Percentiles rank a stretch among this genome's conserved stretches.
phyloP scores from a whole-genome alignment of 2,329 filamentous ascomycete genomes.

The Amauroascus niger region DNA sequence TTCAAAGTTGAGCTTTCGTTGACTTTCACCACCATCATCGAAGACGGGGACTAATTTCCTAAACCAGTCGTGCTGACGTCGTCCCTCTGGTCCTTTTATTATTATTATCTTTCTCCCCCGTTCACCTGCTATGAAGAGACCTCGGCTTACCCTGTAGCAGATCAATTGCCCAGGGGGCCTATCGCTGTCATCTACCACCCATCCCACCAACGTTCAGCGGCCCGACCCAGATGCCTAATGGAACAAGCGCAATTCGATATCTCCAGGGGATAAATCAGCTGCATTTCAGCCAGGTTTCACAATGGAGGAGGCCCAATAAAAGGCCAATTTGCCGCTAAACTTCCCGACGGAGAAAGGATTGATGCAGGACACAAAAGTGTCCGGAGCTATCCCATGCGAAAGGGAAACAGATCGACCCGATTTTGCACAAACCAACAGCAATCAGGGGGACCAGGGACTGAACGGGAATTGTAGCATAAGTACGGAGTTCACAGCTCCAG shows the following conservation, averaged over 20 bases:
- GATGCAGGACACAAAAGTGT: background rate
- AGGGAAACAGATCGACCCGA: slow-evolving; percentile 1
- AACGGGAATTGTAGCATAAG: slow-evolving; percentile 5
- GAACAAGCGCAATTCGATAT: background rate
- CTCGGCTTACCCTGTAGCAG: background rate
- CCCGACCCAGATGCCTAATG: background rate
- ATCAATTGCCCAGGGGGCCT: background rate
- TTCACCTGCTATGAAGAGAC: background rate
- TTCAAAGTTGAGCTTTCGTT: background rate
- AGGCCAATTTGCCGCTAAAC: background rate
- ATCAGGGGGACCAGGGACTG: background rate
- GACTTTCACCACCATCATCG: background rate
- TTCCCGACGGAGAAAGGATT: slow-evolving; percentile 1
- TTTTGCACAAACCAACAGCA: background rate
- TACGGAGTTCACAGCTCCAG: background rate
- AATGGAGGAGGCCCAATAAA: background rate
- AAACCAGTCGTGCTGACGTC: background rate
- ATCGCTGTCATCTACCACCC: background rate
- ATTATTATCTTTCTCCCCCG: background rate
- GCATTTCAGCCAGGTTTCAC: background rate
- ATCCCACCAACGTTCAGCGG: background rate
- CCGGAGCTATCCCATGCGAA: background rate
- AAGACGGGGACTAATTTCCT: background rate
- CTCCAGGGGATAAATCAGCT: background rate
- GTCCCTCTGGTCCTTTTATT: background rate